Percentiles rank a stretch among this genome's conserved stretches.
Evolutionary conservation across 495 filamentous ascomycete species (phyloP).

Genomic region (Aspergillus hancockii): DNA sequence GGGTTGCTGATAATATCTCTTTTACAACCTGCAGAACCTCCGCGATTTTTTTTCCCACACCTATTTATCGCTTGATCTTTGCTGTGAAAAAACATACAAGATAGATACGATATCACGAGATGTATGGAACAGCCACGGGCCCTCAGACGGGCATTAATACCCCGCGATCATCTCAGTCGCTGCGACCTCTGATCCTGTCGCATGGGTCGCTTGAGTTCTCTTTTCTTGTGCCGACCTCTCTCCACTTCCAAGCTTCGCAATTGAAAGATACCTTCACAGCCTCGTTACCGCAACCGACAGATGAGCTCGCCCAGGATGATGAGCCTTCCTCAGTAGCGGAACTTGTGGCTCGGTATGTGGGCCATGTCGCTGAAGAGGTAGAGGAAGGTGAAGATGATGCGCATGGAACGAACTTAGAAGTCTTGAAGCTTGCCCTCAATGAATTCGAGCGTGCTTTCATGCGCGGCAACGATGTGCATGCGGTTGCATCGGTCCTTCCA

Average conservation of each 20-base stretch:
- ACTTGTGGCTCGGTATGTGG: slow-evolving; percentile 89
- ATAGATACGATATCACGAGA: slow-evolving; percentile 40
- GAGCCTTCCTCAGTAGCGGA: slow-evolving; percentile 92
- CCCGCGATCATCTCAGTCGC: slow-evolving; percentile 86
- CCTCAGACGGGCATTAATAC: slow-evolving; percentile 94
- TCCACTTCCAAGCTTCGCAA: slow-evolving; percentile 94
- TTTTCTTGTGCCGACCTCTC: slow-evolving; percentile 87
- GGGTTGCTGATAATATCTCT: neutral
- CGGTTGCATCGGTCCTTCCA: slow-evolving; percentile 77
- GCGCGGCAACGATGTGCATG: slow-evolving; percentile 93
- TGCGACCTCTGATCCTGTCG: slow-evolving; percentile 82
- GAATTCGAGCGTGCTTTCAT: slow-evolving; percentile 96
- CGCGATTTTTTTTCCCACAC: slow-evolving; percentile 3
- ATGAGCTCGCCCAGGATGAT: slow-evolving; percentile 95
- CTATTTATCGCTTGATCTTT: slow-evolving; percentile 13
- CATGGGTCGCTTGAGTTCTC: slow-evolving; percentile 95
- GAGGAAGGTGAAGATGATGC: slow-evolving; percentile 88
- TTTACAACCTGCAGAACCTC: neutral
- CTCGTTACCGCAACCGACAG: slow-evolving; percentile 84
- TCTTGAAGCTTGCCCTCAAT: slow-evolving; percentile 83
- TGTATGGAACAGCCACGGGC: slow-evolving; percentile 85
- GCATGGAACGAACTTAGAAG: slow-evolving; percentile 80
- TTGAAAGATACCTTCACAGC: slow-evolving; percentile 83
- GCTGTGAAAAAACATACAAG: slow-evolving; percentile 17
- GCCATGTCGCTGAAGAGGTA: slow-evolving; percentile 80